These are phyloP conservation scores for Lasiosphaeriaceae sp. DNA, from an alignment of 495 filamentous ascomycete species.

Conservation along the genomic window DNA sequence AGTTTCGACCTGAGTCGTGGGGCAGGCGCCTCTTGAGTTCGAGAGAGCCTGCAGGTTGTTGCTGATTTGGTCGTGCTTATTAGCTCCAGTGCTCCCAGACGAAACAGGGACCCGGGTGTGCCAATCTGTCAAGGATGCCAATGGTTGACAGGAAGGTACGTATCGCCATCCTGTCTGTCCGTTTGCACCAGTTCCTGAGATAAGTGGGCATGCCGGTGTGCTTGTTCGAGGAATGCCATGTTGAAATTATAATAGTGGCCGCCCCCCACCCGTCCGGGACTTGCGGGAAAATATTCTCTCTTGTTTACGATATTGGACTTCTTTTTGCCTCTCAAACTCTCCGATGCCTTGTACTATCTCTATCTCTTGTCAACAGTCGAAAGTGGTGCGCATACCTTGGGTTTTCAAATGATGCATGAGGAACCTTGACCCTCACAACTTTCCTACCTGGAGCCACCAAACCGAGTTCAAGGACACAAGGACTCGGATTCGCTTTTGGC, in stretches of 20 bases:
- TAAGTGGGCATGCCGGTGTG: conserved; percentile 1
- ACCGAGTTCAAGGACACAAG: too few relatives aligned
- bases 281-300: not conserved
- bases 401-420: too few relatives aligned
- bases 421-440: too few relatives aligned
- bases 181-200: not conserved
- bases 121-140: not conserved
- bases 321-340: not conserved
- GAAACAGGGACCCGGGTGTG: not conserved
- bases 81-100: not conserved
- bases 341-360: too few relatives aligned
- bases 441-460: too few relatives aligned
- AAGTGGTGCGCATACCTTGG: too few relatives aligned
- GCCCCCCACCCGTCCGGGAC: not conserved
- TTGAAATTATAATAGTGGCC: conserved; percentile 7
- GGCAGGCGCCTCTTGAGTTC: not conserved
- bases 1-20: not conserved
- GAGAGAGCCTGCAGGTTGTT: not conserved
- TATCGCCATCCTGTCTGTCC: conserved; percentile 1
- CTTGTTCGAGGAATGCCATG: conserved; percentile 1
- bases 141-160: not conserved
- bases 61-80: not conserved
- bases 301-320: not conserved
- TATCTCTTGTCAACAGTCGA: too few relatives aligned
- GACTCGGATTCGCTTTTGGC: too few relatives aligned